Conservation (phyloP, 2,329 filamentous ascomycete genomes). For the Byssothecium circinans region DNA sequence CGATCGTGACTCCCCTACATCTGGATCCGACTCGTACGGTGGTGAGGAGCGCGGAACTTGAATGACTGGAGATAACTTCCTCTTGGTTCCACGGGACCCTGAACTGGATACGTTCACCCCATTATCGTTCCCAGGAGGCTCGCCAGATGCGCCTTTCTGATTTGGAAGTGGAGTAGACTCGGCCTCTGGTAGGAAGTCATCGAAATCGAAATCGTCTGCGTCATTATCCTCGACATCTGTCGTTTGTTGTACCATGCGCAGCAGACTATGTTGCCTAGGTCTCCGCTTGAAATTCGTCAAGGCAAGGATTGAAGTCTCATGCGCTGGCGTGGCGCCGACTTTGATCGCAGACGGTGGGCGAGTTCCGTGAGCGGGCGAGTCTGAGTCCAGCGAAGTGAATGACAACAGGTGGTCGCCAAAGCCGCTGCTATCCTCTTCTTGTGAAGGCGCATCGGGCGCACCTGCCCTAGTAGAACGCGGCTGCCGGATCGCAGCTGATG, state of each 20-base stretch:
- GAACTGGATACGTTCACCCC: conserved; percentile 35
- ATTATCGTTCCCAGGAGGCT: conserved; percentile 27
- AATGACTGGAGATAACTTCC: conserved; percentile 40
- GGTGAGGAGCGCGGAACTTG: conserved; percentile 46
- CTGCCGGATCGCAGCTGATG: conserved; percentile 4
- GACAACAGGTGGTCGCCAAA: conserved; percentile 36
- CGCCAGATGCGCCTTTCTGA: conserved; percentile 29
- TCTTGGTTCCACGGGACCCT: conserved; percentile 42
- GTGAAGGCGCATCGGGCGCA: conserved; percentile 3
- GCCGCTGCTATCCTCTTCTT: conserved; percentile 31
- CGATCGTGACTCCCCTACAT: conserved; percentile 34
- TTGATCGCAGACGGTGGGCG: conserved; percentile 49
- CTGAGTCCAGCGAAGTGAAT: conserved; percentile 37
- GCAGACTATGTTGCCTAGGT: conserved; percentile 52
- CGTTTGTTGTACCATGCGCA: conserved; percentile 52
- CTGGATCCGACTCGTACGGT: conserved; percentile 32
- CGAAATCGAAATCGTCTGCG: conserved; percentile 47
- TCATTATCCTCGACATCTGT: conserved; percentile 50
- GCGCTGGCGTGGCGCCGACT: conserved; percentile 47
- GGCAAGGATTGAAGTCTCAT: conserved; percentile 52
- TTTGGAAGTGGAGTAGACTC: conserved; percentile 68
- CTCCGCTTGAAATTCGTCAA: conserved; percentile 55
- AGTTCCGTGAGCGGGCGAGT: conserved; percentile 39
- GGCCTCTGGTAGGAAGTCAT: conserved; percentile 61
- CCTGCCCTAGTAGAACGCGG: conserved; percentile 4